Evolutionary conservation across 177 flowering plant genomes (phyloP).

Genomic region (Telopea speciosissima): DNA sequence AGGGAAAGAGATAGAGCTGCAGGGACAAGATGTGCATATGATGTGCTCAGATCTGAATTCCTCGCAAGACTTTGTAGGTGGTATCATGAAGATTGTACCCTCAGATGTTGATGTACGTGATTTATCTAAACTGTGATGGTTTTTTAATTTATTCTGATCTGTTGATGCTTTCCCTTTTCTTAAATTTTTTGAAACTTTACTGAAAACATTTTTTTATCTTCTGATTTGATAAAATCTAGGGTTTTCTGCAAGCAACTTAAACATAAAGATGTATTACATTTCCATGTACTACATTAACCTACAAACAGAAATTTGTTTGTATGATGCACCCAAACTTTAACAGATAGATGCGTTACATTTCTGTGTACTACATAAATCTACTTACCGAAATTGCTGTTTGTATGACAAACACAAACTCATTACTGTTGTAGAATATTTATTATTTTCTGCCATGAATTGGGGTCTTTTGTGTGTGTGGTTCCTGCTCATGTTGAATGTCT

Average conservation of each 20-base stretch:
- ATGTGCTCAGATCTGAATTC: conserved; percentile 35
- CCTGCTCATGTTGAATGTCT: not conserved
- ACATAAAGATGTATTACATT: too few relatives aligned
- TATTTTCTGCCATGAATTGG: too few relatives aligned
- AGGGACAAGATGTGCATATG: conserved; percentile 28
- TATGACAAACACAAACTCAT: not conserved
- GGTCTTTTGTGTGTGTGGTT: not conserved
- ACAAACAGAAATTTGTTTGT: too few relatives aligned
- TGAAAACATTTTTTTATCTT: conserved; percentile 20
- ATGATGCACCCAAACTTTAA: too few relatives aligned
- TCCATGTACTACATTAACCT: too few relatives aligned
- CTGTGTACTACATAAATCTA: not conserved
- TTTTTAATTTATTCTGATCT: not conserved
- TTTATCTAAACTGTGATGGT: not conserved
- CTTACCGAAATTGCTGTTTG: not conserved
- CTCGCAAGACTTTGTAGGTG: conserved; percentile 58
- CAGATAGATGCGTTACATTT: not conserved
- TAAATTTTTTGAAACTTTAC: conserved; percentile 15
- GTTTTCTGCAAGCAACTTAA: too few relatives aligned
- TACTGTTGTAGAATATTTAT: too few relatives aligned
- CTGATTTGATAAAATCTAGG: too few relatives aligned
- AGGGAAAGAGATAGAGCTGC: conserved; percentile 29
- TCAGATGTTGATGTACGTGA: conserved; percentile 77
- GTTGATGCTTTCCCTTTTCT: too few relatives aligned
- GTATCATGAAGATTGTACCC: conserved; percentile 83